These are phyloP conservation scores for Priceomyces medius DNA, from an alignment of 805 yeast genomes.

Conservation along the genomic window DNA sequence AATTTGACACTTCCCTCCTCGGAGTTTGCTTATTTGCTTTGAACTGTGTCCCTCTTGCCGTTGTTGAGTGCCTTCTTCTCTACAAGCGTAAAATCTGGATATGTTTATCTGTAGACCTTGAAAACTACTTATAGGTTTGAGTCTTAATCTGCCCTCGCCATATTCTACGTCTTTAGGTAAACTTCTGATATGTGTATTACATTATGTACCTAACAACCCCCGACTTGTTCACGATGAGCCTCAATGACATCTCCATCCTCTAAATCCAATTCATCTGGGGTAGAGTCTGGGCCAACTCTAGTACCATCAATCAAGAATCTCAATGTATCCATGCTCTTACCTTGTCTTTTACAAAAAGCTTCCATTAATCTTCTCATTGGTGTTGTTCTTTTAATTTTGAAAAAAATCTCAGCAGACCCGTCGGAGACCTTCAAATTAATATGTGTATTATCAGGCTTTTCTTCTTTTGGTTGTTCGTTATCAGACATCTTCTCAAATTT, in stretches of 20 bases:
- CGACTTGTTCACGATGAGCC: conserved; percentile 94
- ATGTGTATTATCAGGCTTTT: conserved; percentile 60
- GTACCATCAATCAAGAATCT: conserved; percentile 94
- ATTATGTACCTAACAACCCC: conserved; percentile 41
- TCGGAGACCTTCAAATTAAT: conserved; percentile 93
- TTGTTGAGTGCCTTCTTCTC: no score
- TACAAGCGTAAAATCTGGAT: no score
- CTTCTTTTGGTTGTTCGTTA: conserved; percentile 37
- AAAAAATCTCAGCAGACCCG: conserved; percentile 89
- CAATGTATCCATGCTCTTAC: conserved; percentile 76
- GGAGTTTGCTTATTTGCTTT: no score
- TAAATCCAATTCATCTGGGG: conserved; percentile 91
- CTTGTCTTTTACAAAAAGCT: conserved; percentile 97
- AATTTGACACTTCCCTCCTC: no score
- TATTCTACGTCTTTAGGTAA: no score
- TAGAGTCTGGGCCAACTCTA: conserved; percentile 80
- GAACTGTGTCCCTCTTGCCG: no score
- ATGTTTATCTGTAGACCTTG: no score
- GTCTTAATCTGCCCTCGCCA: no score
- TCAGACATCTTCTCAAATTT: conserved; percentile 19
- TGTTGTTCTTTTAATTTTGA: conserved; percentile 90
- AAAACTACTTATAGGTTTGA: no score
- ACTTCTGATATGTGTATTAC: conserved; percentile 2
- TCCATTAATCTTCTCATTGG: conserved; percentile 94
- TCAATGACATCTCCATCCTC: conserved; percentile 96